Percentiles rank a stretch among this genome's conserved stretches.
phyloP scores from a whole-genome alignment of 1,139 yeast species.

The Citeromyces siamensis region DNA sequence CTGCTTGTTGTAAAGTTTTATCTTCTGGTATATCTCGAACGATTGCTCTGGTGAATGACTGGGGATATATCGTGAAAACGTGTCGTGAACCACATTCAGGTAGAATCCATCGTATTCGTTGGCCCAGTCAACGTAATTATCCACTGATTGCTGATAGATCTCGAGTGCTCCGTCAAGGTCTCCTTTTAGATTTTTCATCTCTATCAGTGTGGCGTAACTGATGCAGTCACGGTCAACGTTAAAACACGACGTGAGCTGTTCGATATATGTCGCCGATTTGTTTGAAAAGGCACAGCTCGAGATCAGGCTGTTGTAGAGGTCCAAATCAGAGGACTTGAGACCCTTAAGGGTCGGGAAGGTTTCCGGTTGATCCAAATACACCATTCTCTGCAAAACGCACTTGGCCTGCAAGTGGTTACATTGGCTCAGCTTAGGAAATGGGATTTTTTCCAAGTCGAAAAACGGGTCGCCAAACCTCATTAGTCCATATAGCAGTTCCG shows the following conservation, averaged over 20 bases:
- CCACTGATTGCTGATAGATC: conserved; percentile 6
- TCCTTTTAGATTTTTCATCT: neutral
- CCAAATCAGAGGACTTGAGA: neutral
- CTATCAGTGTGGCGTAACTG: neutral
- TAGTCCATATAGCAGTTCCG: neutral
- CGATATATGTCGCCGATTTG: neutral
- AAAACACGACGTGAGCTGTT: neutral
- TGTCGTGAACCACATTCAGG: conserved; percentile 18
- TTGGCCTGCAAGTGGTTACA: neutral
- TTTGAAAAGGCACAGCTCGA: neutral
- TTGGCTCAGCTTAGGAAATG: neutral
- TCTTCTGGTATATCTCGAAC: conserved; percentile 16
- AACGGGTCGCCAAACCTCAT: neutral
- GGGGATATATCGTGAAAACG: conserved; percentile 17
- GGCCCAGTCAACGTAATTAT: conserved; percentile 31
- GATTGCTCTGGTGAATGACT: conserved; percentile 18
- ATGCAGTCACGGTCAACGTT: neutral
- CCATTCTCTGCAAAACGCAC: neutral
- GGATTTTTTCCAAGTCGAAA: neutral
- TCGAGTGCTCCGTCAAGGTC: neutral
- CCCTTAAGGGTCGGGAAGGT: neutral
- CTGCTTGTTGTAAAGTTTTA: conserved; percentile 24
- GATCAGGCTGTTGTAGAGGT: neutral
- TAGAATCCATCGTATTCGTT: conserved; percentile 19
- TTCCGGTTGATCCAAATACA: neutral